A percentile compares a stretch with the other conserved stretches of the same genome.
These are phyloP conservation scores for Calonectria montana DNA, from an alignment of 2,329 filamentous ascomycete genomes.

Conservation along the genomic window DNA sequence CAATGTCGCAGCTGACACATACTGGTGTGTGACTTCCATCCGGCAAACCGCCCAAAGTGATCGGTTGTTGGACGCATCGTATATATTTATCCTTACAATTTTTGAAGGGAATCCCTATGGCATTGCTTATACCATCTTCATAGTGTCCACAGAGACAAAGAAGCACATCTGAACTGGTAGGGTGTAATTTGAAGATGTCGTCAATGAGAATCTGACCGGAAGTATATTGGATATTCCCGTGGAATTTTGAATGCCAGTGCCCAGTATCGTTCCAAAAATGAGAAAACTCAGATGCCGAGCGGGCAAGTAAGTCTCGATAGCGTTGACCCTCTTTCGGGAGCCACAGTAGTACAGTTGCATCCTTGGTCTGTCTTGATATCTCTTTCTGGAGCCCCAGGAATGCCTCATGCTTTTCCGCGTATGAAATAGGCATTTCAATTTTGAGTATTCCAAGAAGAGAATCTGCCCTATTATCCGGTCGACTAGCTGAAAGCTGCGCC, in stretches of 20 bases:
- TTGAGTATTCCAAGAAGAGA: constrained; percentile 45
- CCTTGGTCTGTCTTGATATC: not conserved
- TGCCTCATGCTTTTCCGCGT: constrained; percentile 40
- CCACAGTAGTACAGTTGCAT: constrained; percentile 14
- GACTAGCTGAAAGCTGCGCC: constrained; percentile 11
- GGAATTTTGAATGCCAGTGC: not conserved
- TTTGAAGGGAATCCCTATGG: not conserved
- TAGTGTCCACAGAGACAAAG: not conserved
- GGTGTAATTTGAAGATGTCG: too few relatives aligned
- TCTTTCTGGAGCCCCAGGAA: constrained; percentile 42
- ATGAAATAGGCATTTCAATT: constrained; percentile 42
- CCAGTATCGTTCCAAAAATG: not conserved
- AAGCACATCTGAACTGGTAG: not conserved
- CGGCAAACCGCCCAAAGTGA: not conserved
- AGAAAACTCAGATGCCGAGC: not conserved
- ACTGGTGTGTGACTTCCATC: not conserved
- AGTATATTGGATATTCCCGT: not conserved
- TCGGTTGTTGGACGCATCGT: not conserved
- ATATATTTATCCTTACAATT: not conserved
- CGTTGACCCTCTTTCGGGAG: not conserved
- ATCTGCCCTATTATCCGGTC: constrained; percentile 42
- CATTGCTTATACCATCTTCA: not conserved
- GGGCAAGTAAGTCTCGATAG: not conserved
- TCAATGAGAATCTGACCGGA: not conserved
- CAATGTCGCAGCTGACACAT: not conserved